Percentiles rank a stretch among this genome's conserved stretches.
These are phyloP conservation scores for Alternaria metachromatica DNA, from an alignment of 2,329 filamentous ascomycete genomes.

Conservation along the genomic window DNA sequence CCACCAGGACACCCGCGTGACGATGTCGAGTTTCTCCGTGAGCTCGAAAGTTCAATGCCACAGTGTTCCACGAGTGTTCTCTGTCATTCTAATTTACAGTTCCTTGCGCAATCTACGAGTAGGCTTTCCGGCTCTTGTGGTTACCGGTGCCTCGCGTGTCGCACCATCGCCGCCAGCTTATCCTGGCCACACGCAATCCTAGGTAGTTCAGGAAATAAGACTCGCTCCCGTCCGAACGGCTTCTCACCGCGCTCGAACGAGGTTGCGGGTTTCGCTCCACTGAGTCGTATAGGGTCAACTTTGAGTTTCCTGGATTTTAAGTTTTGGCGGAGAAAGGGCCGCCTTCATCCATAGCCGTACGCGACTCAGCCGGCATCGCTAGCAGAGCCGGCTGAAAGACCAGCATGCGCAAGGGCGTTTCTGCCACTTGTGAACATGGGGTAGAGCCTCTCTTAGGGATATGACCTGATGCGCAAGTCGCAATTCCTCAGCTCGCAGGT, in stretches of 20 bases:
- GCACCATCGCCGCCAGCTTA: conserved; percentile 4
- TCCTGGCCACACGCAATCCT: conserved; percentile 1
- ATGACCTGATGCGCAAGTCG: not conserved
- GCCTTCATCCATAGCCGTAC: not conserved
- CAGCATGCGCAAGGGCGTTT: not conserved
- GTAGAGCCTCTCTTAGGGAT: not conserved
- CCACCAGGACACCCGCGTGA: not conserved
- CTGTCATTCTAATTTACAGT: not conserved
- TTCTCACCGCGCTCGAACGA: not conserved
- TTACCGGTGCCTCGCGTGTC: conserved; percentile 3
- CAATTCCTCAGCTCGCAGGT: not conserved
- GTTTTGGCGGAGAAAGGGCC: not conserved
- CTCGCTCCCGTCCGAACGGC: not conserved
- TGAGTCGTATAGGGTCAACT: not conserved
- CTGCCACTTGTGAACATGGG: not conserved
- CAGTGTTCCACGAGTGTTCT: not conserved
- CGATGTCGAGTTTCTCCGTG: not conserved
- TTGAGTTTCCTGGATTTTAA: not conserved
- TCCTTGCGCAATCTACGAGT: not conserved
- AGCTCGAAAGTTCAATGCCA: not conserved
- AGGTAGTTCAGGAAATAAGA: not conserved
- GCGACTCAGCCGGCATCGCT: not conserved
- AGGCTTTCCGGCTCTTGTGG: not conserved
- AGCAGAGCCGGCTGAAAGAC: not conserved
- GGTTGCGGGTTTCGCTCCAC: not conserved